A percentile compares a stretch with the other conserved stretches of the same genome.
phyloP scores from a whole-genome alignment of 176 grass and related monocot species.

The Phragmites australis region DNA sequence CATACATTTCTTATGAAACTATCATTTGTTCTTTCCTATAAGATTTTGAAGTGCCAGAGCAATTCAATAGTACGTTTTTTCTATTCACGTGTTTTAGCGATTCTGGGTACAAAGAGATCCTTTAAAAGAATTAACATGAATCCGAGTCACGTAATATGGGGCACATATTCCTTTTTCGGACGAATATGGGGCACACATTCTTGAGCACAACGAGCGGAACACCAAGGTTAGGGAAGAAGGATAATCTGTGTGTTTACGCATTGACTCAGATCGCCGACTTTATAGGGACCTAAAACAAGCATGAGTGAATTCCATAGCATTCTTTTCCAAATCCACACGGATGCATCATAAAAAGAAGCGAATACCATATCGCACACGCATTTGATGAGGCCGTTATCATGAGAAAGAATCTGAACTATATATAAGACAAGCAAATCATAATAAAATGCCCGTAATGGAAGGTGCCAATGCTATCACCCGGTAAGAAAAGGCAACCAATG shows the following conservation, averaged over 20 bases:
- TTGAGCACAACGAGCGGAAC: neutral
- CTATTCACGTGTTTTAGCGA: no score
- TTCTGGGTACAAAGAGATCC: no score
- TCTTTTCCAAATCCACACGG: conserved; percentile 37
- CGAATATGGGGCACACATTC: no score
- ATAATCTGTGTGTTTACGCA: neutral
- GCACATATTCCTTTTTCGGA: no score
- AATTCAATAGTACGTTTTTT: no score
- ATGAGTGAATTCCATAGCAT: neutral
- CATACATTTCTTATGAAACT: no score
- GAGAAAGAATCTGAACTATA: conserved; percentile 5
- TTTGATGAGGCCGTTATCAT: neutral
- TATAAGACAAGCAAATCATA: conserved; percentile 2
- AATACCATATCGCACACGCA: conserved; percentile 29
- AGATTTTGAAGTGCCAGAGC: no score
- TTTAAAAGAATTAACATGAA: no score
- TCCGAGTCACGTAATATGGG: no score
- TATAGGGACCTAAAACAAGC: neutral
- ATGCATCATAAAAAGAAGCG: conserved; percentile 28
- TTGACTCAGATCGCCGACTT: conserved; percentile 24
- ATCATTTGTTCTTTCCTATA: no score
- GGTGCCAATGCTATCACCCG: neutral
- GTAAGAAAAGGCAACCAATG: conserved; percentile 6
- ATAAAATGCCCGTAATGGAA: neutral
- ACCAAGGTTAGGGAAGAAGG: neutral